phyloP scores from a whole-genome alignment of 2,329 filamentous ascomycete genomes.

The Ploettnerulaceae sp. region DNA sequence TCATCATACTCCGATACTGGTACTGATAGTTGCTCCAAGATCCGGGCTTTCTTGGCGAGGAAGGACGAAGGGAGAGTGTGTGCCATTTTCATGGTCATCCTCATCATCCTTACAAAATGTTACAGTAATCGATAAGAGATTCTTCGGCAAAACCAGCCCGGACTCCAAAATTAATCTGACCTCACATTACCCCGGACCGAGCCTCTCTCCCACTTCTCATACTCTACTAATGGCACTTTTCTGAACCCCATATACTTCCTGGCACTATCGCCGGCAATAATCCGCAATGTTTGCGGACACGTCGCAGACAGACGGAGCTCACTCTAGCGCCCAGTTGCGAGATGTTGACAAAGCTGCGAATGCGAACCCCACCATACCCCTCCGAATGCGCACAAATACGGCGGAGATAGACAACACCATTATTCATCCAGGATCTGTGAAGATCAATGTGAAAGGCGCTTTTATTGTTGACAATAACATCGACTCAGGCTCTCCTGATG shows the following conservation, averaged over 20 bases:
- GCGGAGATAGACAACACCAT: slow-evolving; percentile 39
- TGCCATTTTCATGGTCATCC: neutral
- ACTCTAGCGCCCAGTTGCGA: slow-evolving; percentile 6
- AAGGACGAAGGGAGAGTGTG: slow-evolving; percentile 39
- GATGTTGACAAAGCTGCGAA: slow-evolving; percentile 9
- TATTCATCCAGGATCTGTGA: slow-evolving; percentile 64
- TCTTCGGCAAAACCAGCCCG: too few species aligned
- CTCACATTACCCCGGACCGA: too few species aligned
- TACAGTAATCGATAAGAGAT: too few species aligned
- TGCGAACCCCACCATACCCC: slow-evolving; percentile 15
- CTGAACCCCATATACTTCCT: slow-evolving; percentile 3
- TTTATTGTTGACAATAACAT: slow-evolving; percentile 89
- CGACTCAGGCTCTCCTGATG: slow-evolving; percentile 41
- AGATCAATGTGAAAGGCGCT: slow-evolving; percentile 94
- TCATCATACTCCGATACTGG: slow-evolving; percentile 72
- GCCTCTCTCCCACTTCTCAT: too few species aligned
- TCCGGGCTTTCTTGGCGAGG: slow-evolving; percentile 61
- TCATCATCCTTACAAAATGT: too few species aligned
- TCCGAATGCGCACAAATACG: slow-evolving; percentile 33
- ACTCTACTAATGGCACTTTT: neutral
- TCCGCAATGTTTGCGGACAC: slow-evolving; percentile 25
- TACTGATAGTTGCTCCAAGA: slow-evolving; percentile 64
- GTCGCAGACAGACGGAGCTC: slow-evolving; percentile 15
- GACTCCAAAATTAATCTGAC: too few species aligned
- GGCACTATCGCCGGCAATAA: slow-evolving; percentile 21